A percentile compares a stretch with the other conserved stretches of the same genome.
Conservation (phyloP, 495 filamentous ascomycete species). For the Paragyromitra xinjiangensis region DNA sequence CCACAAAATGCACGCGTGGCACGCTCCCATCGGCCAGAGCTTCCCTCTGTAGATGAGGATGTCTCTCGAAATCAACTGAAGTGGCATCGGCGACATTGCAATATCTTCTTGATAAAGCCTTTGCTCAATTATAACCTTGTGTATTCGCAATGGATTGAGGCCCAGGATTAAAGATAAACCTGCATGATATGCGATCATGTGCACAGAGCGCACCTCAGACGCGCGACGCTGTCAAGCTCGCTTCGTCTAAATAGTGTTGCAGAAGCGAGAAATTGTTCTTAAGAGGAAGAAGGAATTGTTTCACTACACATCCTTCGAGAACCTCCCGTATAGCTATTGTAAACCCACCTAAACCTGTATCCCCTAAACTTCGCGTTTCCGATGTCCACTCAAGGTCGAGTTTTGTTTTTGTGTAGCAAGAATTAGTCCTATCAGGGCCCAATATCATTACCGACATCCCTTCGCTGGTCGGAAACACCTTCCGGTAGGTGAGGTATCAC, state of each 20-base stretch:
- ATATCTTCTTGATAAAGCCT: not conserved
- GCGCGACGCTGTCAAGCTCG: not conserved
- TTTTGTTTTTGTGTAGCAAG: not conserved
- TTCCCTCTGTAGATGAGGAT: not conserved
- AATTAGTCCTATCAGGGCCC: not conserved
- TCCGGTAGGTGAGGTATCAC: not conserved
- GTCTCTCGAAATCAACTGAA: conserved; percentile 19
- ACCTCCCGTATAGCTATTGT: too few species aligned
- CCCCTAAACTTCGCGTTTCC: not conserved
- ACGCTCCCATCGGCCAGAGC: conserved; percentile 7
- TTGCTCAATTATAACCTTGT: not conserved
- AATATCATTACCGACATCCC: not conserved
- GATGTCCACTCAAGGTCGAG: not conserved
- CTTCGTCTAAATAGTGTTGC: conserved; percentile 24
- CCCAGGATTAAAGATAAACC: not conserved
- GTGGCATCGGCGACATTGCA: not conserved
- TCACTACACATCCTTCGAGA: too few species aligned
- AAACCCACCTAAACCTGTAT: too few species aligned
- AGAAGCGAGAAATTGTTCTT: conserved; percentile 26
- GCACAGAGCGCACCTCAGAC: not conserved
- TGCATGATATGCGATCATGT: conserved; percentile 6
- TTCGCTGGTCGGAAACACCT: not conserved
- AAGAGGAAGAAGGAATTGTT: too few species aligned
- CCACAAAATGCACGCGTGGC: conserved; percentile 19
- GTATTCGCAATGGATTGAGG: not conserved